Base-by-base conservation (phyloP, 176 grass and related monocot species). In the Triticum monococcum region DNA sequence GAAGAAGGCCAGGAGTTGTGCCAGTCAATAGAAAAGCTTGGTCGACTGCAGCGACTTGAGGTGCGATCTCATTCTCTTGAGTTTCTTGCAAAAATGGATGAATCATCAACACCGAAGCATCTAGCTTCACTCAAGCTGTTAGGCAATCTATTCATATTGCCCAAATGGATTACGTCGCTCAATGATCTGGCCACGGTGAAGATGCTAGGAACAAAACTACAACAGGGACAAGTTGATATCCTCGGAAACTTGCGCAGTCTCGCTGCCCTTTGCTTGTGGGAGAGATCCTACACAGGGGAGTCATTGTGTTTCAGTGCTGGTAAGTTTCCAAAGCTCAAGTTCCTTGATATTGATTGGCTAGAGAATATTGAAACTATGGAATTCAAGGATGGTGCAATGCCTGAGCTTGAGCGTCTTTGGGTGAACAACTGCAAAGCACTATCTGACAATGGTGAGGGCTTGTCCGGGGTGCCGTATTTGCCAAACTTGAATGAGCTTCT, bases 281-380 rank as follows among this genome's bases (percentile, higher is more conserved):
- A 66, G 12, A 72, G 77, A 61, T 78, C 90, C 6, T 92, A 86
- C 60, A 36, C 4, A 56, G 78, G 33, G 16, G 1, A 45, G 0
- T 81, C 63, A 2, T n/a, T 92, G 62, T 16, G 40, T 28, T 92
- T 92, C 25, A 0, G 7, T 24, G 5, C 20, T 1, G 50, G 60
- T 7, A 79, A 72, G 65, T 92, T 86, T 17, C 56, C 23, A 78
- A 92, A 89, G n/a, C 90, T 92, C 31, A 89, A 73, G 64, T 71
- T 83, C 41, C 73, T 91, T 70, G 43, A 79, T 18, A 69, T 91
- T 68, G 69, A 68, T 2, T 26, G 62, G 2, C 4, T 83, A 24
- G 9, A 75, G 2, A 41, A 65, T 1, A 36, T 89, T 20, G 56
- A 83, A 57, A 73, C 12, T 12, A 40, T 92, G 24, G 4, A 0